phyloP scores from a whole-genome alignment of 2,329 filamentous ascomycete genomes.

The Penicillium sp. region DNA sequence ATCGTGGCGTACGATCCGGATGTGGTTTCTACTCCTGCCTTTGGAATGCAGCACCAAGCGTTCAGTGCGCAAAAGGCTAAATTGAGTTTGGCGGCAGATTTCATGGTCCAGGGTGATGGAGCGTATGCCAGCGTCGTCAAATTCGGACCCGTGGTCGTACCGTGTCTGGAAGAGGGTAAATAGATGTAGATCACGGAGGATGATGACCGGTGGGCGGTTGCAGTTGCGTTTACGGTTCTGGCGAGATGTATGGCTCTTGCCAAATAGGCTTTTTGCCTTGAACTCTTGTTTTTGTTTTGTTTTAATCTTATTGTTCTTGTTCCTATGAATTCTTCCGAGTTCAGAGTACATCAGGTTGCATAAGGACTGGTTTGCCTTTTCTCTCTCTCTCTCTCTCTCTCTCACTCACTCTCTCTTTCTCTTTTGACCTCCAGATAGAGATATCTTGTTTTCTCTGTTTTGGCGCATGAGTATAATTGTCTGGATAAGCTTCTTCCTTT shows the following conservation, averaged over 20 bases:
- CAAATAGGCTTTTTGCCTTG: too few relatives aligned
- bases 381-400: neutral
- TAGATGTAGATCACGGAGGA: neutral
- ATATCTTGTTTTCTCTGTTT: too few relatives aligned
- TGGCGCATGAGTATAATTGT: too few relatives aligned
- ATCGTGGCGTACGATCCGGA: constrained; percentile 94
- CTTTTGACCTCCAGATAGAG: neutral
- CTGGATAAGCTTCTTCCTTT: too few relatives aligned
- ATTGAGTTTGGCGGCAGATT: constrained; percentile 87
- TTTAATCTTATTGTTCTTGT: too few relatives aligned
- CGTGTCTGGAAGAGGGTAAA: constrained; percentile 58
- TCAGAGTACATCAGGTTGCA: too few relatives aligned
- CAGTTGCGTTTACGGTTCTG: too few relatives aligned
- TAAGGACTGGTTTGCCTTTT: too few relatives aligned
- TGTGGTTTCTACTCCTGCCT: constrained; percentile 49
- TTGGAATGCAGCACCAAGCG: constrained; percentile 22
- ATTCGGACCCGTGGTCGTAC: constrained; percentile 93
- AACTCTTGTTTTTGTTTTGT: too few relatives aligned
- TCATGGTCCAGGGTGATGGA: constrained; percentile 90
- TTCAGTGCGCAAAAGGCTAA: constrained; percentile 40
- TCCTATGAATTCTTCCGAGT: too few relatives aligned
- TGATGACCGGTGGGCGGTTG: too few relatives aligned
- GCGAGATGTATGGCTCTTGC: too few relatives aligned
- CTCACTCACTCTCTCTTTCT: neutral
- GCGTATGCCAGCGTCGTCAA: constrained; percentile 78